Base-by-base conservation (phyloP, 352 stramenopile species). In the Lagenidium sp. region DNA sequence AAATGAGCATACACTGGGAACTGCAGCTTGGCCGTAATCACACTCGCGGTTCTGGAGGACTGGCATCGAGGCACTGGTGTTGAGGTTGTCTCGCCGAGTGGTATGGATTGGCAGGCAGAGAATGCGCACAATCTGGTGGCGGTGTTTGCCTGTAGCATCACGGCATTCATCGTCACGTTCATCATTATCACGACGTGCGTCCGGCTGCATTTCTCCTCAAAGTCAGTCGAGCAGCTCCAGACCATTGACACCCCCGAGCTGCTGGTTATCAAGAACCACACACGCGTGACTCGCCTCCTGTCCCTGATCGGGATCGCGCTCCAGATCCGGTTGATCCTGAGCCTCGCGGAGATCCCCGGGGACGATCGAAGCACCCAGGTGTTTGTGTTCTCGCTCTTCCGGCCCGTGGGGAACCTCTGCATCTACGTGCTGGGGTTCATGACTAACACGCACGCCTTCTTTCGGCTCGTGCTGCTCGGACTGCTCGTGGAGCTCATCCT, bases 381-480 rank as follows among this genome's bases (percentile, higher is more conserved):
- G n/a, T 81, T 73, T 42, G 50, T 58, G 20, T 67, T 85, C 29
- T 65, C 59, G 15, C 46, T 82, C 36, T 53, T 68, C 13, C 72
- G 72, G 3, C 63, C 69, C 1, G 57, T 70, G 13, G 41, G 48
- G 18, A 78, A 76, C 35, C 26, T 76, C 21, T 80, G 65, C 41
- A 53, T 50, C 4, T 76, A 69, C 40, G 44, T 76, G 15, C 49
- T 83, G 24, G 69, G 65, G 23, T 86, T 86, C 48, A 82, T 76
- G 65, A 84, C 68, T 47, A 84, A 78, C 66, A 79, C 68, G 6
- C 68, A 86, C 41, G 54, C 65, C 13, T 65, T 63, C n/a, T 86
- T 73, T 47, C 68, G 70, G 13, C 31, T 75, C 16, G 34, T 56
- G 1, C 71, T 64, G 15, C 24, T 82, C 11, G 7, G 60, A 26